phyloP scores from a whole-genome alignment of 75 land plant genomes.

The Selaginella moellendorffii region DNA sequence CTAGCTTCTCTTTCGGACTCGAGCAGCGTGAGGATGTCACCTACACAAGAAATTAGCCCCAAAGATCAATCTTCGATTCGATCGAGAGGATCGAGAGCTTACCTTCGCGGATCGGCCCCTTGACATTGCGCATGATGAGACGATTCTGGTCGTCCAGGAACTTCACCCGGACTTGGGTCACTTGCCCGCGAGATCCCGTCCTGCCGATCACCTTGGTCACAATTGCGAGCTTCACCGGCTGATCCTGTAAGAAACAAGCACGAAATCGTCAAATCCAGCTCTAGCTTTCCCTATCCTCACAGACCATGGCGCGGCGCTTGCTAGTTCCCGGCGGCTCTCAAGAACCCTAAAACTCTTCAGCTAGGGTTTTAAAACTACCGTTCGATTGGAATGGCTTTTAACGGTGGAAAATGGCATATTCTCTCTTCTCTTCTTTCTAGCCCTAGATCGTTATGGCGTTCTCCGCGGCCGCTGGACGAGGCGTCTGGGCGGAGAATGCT shows the following conservation, averaged over 20 bases:
- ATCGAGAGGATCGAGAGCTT: background rate
- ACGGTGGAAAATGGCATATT: no score
- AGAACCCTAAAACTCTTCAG: background rate
- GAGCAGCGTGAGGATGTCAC: constrained; percentile 53
- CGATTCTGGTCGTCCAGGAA: constrained; percentile 54
- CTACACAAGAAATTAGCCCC: background rate
- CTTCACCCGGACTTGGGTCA: constrained; percentile 62
- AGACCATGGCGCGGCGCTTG: background rate
- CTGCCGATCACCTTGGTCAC: constrained; percentile 48
- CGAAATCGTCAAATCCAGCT: background rate
- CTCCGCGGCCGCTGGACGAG: constrained; percentile 4
- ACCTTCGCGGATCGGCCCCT: constrained; percentile 58
- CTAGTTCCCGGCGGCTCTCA: background rate
- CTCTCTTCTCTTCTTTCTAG: no score
- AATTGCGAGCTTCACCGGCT: constrained; percentile 36
- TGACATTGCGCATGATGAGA: constrained; percentile 59
- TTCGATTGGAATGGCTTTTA: background rate
- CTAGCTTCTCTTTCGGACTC: constrained; percentile 71
- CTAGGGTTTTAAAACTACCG: background rate
- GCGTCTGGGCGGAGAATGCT: constrained; percentile 6
- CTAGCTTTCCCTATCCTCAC: no score
- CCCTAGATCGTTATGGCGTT: no score
- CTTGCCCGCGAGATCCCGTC: constrained; percentile 56
- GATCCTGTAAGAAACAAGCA: constrained; percentile 14
- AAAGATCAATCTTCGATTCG: background rate